Percentiles rank a stretch among this genome's conserved stretches.
These are phyloP conservation scores for Fusarium compactum DNA, from an alignment of 2,329 filamentous ascomycete species.

Conservation along the genomic window DNA sequence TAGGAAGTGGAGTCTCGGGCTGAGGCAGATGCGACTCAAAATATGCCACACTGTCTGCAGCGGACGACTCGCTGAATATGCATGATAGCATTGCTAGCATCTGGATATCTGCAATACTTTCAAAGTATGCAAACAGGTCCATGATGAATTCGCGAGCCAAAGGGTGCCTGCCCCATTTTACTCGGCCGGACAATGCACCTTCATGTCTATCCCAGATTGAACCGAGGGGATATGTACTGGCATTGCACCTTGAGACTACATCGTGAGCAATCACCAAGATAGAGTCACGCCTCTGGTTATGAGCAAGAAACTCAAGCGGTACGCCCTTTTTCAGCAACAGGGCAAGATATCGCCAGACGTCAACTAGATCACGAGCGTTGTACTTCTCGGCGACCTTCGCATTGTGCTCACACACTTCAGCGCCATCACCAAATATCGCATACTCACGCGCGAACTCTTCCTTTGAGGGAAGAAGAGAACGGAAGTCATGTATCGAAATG, in stretches of 20 bases:
- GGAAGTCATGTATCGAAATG: constrained; percentile 78
- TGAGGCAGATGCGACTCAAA: constrained; percentile 67
- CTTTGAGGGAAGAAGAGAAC: constrained; percentile 81
- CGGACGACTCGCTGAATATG: constrained; percentile 72
- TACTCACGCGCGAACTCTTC: constrained; percentile 82
- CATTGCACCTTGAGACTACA: constrained; percentile 58
- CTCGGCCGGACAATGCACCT: constrained; percentile 64
- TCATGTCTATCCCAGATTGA: constrained; percentile 21
- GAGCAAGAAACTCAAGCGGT: constrained; percentile 73
- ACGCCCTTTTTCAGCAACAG: constrained; percentile 83
- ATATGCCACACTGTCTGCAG: constrained; percentile 68
- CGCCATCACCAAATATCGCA: constrained; percentile 83
- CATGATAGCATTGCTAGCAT: constrained; percentile 80
- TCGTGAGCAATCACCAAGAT: constrained; percentile 77
- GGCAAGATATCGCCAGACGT: constrained; percentile 85
- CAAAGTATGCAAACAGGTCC: constrained; percentile 73
- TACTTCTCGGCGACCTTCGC: constrained; percentile 79
- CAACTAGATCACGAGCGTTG: constrained; percentile 77
- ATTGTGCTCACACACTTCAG: constrained; percentile 87
- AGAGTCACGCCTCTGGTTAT: constrained; percentile 66
- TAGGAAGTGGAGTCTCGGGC: constrained; percentile 71
- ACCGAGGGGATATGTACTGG: constrained; percentile 26
- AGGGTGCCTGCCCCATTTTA: constrained; percentile 77
- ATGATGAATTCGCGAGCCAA: constrained; percentile 71
- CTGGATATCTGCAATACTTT: constrained; percentile 72